Base-by-base conservation (phyloP, 75 land plant species). In the Picea glauca region DNA sequence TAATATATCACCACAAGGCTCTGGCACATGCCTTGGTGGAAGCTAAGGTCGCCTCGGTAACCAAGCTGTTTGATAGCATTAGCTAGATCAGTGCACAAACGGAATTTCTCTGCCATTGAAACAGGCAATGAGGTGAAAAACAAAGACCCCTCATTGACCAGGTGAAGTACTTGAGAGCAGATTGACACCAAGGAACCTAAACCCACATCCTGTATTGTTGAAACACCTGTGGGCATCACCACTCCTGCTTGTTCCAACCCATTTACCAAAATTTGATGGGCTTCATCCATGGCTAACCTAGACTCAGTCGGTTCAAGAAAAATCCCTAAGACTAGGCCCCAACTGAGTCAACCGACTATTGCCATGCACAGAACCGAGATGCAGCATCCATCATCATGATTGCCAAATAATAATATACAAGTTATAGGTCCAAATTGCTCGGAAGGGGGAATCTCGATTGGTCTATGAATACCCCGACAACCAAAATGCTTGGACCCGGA, bases 211-310 rank as follows among this genome's bases (percentile, higher is more conserved):
- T 70, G 66, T 50, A 87, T 74, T 14, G 84, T 82, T 2, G 87
- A 75, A 17, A 84, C 84, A 56, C 72, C 83, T 1, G 75, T 15
- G 33, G 96, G 96, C 30, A 91, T 76, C 35, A 72, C 74, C 40
- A 93, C 80, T 20, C 96, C 93, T 5, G 84, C 84, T 38, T 74
- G 85, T 67, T 74, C 58, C 61, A 91, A 78, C 14, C 91, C 89
- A 31, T 59, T 30, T 26, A 91, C 32, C 58, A 93, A 77, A 13
- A 93, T 88, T 73, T 88, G 84, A 58, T 87, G 81, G 54, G 93
- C 88, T 75, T 89, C 96, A 58, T 91, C 96, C 96, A 93, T 93
- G 40, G 58, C 66, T 40, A 66, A 46, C 46, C 81, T 78, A 78
- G 58, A 67, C 2, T 0, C 76, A 58, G 17, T 1, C 50, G 20